Evolutionary conservation across 495 filamentous ascomycete species (phyloP), one percentile per base, ranked within the genome.

Genomic region (Jackrogersella minutella): DNA sequence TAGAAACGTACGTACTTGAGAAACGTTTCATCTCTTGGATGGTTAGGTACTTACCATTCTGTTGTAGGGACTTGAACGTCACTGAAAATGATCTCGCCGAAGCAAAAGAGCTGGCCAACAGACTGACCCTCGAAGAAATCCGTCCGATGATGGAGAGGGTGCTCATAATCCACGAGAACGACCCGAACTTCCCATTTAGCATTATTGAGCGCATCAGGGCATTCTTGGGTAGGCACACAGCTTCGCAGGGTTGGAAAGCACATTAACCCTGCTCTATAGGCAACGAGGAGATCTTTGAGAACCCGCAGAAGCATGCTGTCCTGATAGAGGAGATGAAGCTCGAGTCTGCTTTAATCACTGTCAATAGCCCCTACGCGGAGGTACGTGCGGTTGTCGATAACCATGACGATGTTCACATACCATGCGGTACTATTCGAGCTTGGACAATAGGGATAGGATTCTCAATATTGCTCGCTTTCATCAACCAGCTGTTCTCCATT

Each of bases 321-420:
- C 22, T 78, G 21, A 78, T 81, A 52, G 63, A 73, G 19, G 77
- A 80, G 62, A 79, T 81, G 70, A 81, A 80, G 62, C 72, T 79
- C 50, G 72, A 81, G 52, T 73, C 76, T 2, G 79, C 77, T 26
- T 66, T 81, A 41, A 81, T 81, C 53, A 75, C 68, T 57, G 76
- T 74, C 69, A 79, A 81, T 58, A 76, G 72, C 0, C 81, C 82
- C 0, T 84, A 83, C 40, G 73, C 79, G 31, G 80, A 82, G 58
- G 82, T 84, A 9, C 80, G 82, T 13, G 75, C 81, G 11, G 80
- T 82, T 24, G 81, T 83, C 14, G 77, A 79, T 44, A 81, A 80
- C 55, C 75, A 78, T n/a, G 81, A 81, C 51, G 77, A 81, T 26
- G 71, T 74, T 6, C 66, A 56, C 8, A 59, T 71, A 11, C 79